These are phyloP conservation scores for Cytospora mali DNA, from an alignment of 2,329 filamentous ascomycete genomes.

Conservation along the genomic window DNA sequence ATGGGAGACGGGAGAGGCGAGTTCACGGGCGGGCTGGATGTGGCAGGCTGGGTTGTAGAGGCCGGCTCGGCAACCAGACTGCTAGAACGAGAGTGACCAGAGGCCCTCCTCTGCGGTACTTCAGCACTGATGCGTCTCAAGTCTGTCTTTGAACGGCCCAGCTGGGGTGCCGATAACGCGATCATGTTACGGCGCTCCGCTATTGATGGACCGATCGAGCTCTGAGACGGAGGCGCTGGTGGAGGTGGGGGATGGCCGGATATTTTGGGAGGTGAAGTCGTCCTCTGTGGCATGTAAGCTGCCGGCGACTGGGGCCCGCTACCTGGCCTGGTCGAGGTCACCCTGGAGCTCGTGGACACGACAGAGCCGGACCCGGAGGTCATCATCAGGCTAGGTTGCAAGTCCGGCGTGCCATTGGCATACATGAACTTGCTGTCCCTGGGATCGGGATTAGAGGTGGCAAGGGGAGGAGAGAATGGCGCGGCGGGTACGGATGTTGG, in stretches of 20 bases:
- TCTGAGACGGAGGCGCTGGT: constrained; percentile 13
- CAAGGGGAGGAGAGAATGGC: constrained; percentile 39
- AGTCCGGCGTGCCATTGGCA: constrained; percentile 65
- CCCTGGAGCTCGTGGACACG: constrained; percentile 49
- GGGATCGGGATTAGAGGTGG: constrained; percentile 42
- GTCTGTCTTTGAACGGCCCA: constrained; percentile 40
- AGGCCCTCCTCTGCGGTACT: constrained; percentile 38
- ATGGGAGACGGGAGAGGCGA: constrained; percentile 31
- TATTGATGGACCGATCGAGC: constrained; percentile 28
- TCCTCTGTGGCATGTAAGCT: constrained; percentile 42
- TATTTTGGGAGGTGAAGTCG: constrained; percentile 48
- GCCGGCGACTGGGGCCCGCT: constrained; percentile 35
- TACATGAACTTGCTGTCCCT: constrained; percentile 72
- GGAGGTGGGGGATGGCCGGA: constrained; percentile 31
- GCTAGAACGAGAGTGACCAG: constrained; percentile 45
- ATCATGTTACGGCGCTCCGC: constrained; percentile 37
- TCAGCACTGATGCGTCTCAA: constrained; percentile 49
- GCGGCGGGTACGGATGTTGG: constrained; percentile 30
- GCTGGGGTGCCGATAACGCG: constrained; percentile 40
- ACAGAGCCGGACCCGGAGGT: constrained; percentile 48
- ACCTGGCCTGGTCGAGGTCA: constrained; percentile 44
- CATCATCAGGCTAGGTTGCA: constrained; percentile 43
- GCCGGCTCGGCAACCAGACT: constrained; percentile 44
- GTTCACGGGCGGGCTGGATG: constrained; percentile 40
- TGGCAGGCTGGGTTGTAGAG: constrained; percentile 41